Percentiles rank a stretch among this genome's conserved stretches.
These are phyloP conservation scores for Populus hybrid DNA, from an alignment of 441 rosid species.

Conservation along the genomic window DNA sequence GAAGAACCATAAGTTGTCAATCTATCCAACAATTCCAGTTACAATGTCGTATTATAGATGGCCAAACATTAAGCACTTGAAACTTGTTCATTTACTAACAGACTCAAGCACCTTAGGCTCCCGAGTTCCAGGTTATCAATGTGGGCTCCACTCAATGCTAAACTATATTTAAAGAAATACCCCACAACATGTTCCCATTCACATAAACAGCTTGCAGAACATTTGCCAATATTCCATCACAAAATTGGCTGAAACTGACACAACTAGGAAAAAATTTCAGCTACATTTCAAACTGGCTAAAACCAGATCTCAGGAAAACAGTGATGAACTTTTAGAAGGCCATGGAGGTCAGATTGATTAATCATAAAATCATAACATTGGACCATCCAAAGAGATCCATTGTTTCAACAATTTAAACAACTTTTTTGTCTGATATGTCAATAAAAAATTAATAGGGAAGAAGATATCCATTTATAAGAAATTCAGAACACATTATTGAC, in stretches of 20 bases:
- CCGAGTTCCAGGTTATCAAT: neutral
- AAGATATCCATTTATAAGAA: neutral
- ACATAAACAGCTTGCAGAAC: neutral
- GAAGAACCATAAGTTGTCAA: slow-evolving; percentile 3
- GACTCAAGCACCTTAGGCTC: neutral
- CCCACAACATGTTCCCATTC: neutral
- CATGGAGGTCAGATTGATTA: neutral
- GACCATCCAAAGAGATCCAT: neutral
- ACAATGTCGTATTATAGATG: neutral
- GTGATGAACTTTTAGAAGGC: neutral
- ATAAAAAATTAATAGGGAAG: neutral
- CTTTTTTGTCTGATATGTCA: neutral
- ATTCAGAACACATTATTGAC: neutral
- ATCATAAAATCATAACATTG: neutral
- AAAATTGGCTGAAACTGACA: neutral
- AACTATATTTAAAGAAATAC: neutral
- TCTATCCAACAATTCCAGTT: neutral
- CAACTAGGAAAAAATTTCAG: neutral
- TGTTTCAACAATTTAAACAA: neutral
- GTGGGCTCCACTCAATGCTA: neutral
- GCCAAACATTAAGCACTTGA: neutral
- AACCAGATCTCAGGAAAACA: neutral
- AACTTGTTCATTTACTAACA: neutral
- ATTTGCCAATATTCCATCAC: neutral
- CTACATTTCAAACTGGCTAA: neutral